These are phyloP conservation scores for Colletotrichum sp. DNA, from an alignment of 2,329 filamentous ascomycete species.

Conservation along the genomic window DNA sequence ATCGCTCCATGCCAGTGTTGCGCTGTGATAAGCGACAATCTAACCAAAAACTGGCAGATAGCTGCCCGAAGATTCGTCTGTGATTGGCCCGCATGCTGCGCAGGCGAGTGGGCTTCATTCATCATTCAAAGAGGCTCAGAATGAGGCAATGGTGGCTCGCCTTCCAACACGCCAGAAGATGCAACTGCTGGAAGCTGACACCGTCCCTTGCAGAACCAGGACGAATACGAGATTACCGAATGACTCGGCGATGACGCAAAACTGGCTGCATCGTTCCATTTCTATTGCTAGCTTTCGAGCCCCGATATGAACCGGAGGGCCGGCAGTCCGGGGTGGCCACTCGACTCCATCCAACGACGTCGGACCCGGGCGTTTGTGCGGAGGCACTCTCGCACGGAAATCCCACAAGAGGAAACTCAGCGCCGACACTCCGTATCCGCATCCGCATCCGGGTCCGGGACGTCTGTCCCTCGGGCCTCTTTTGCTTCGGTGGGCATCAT, in stretches of 20 bases:
- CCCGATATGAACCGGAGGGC: neutral
- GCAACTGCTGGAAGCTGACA: neutral
- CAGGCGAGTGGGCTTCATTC: neutral
- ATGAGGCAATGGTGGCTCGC: neutral
- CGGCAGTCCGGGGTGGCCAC: neutral
- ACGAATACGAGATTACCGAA: neutral
- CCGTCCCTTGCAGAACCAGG: neutral
- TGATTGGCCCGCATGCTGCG: neutral
- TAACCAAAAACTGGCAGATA: neutral
- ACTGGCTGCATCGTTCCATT: neutral
- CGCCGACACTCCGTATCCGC: constrained; percentile 7
- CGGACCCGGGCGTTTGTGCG: neutral
- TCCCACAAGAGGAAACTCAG: neutral
- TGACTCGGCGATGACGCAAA: neutral
- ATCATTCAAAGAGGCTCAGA: neutral
- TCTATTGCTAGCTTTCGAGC: neutral
- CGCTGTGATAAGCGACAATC: neutral
- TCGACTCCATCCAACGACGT: neutral
- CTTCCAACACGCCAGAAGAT: neutral
- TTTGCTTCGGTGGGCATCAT: neutral
- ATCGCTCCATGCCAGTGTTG: neutral
- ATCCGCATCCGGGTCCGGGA: constrained; percentile 8
- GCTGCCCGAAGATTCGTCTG: neutral
- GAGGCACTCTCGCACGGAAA: neutral
- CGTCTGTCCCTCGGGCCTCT: neutral